phyloP scores from a whole-genome alignment of 2,329 filamentous ascomycete genomes.

The Conoideocrella luteorostrata region DNA sequence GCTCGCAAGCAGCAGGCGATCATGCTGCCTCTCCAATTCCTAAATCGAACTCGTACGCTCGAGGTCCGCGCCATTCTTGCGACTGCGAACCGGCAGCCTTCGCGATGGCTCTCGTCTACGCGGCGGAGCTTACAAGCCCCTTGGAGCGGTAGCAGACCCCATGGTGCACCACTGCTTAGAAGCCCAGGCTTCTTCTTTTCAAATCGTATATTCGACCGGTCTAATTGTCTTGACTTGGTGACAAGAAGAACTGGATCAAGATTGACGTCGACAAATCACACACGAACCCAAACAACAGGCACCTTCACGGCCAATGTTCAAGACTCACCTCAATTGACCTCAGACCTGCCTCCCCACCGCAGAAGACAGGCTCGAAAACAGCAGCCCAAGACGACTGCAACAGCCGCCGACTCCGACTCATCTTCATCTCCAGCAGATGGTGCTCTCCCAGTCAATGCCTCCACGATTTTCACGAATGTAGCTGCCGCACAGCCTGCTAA shows the following conservation, averaged over 20 bases:
- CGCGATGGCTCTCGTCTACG: constrained; percentile 26
- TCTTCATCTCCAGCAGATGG: constrained; percentile 13
- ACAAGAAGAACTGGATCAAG: constrained; percentile 21
- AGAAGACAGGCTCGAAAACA: constrained; percentile 26
- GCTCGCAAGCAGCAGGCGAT: constrained; percentile 22
- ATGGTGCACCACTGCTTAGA: constrained; percentile 13
- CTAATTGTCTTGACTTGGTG: constrained; percentile 29
- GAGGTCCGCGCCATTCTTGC: constrained; percentile 20
- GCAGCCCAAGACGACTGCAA: too few species aligned
- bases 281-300: constrained; percentile 4
- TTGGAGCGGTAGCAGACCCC: constrained; percentile 11
- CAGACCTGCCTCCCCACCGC: constrained; percentile 27
- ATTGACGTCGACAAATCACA: constrained; percentile 12
- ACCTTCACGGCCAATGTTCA: constrained; percentile 13
- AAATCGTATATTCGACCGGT: constrained; percentile 29
- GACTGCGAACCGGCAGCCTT: constrained; percentile 12
- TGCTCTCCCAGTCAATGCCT: constrained; percentile 42
- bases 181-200: constrained; percentile 27
- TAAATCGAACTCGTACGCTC: constrained; percentile 18
- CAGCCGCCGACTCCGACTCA: constrained; percentile 3
- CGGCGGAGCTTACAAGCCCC: constrained; percentile 18
- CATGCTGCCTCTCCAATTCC: constrained; percentile 27
- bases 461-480: constrained; percentile 46
- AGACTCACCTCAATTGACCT: constrained; percentile 14
- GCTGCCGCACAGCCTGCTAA: constrained; percentile 43